A percentile compares a stretch with the other conserved stretches of the same genome.
phyloP scores from a whole-genome alignment of 345 rosid genomes.

The Salix exigua region DNA sequence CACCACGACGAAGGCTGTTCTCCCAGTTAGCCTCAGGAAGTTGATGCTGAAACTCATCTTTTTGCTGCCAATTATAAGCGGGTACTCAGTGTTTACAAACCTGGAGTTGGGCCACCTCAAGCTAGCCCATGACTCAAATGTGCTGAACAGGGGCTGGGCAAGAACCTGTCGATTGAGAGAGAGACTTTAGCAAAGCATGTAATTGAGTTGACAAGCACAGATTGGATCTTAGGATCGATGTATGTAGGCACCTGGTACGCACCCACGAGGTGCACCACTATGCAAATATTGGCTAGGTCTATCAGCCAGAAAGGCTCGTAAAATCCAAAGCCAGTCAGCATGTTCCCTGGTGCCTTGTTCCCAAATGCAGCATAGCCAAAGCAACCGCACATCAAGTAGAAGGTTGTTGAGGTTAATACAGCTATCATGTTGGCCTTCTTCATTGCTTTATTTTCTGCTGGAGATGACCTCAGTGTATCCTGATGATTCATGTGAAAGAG shows the following conservation, averaged over 20 bases:
- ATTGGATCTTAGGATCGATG: too few species aligned
- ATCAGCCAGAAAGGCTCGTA: constrained; percentile 19
- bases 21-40: constrained; percentile 22
- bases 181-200: background rate
- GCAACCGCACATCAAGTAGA: constrained; percentile 20
- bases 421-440: constrained; percentile 1
- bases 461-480: background rate
- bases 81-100: constrained; percentile 6
- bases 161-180: constrained; percentile 5
- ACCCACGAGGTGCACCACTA: constrained; percentile 1
- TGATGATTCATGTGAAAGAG: background rate
- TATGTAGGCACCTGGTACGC: background rate
- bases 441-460: constrained; percentile 9
- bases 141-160: constrained; percentile 15
- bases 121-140: constrained; percentile 22
- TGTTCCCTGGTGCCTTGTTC: constrained; percentile 12
- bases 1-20: constrained; percentile 17
- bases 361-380: constrained; percentile 19
- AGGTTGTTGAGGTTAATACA: background rate
- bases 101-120: constrained; percentile 17
- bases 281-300: constrained; percentile 10
- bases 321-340: constrained; percentile 18
- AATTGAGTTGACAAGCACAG: too few species aligned
- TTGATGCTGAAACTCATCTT: background rate
- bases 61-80: background rate